Conservation (phyloP, 2,329 filamentous ascomycete genomes). For the Colletotrichum cereale region DNA sequence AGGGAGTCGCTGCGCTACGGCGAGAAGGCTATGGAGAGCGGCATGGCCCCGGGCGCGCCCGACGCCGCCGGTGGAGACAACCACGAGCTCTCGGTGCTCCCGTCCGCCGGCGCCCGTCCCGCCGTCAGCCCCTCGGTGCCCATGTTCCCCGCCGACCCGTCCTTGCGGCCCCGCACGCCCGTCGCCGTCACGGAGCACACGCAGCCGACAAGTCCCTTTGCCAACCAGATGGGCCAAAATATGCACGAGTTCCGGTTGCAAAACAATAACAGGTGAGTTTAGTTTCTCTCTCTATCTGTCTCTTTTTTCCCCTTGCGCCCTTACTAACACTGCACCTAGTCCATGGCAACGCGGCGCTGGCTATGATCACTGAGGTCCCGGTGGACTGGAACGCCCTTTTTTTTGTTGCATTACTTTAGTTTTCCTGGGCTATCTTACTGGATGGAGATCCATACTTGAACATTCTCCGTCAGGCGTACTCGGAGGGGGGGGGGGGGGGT, state of each 20-base stretch:
- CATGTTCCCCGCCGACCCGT: constrained; percentile 31
- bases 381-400: not conserved
- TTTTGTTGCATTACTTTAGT: not conserved
- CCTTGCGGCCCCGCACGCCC: constrained; percentile 20
- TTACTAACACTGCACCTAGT: not conserved
- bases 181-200: constrained; percentile 9
- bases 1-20: constrained; percentile 28
- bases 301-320: rapidly evolving
- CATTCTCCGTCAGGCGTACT: not conserved
- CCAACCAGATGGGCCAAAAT: constrained; percentile 1
- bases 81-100: constrained; percentile 33
- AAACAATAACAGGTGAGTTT: constrained; percentile 34
- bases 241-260: constrained; percentile 31
- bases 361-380: constrained; percentile 25
- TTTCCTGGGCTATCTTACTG: not conserved
- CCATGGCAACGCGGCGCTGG: constrained; percentile 38
- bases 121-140: constrained; percentile 33
- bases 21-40: constrained; percentile 32
- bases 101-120: constrained; percentile 21
- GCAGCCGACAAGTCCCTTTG: constrained; percentile 28
- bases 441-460: not conserved
- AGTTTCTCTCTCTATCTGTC: rapidly evolving
- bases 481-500: not conserved
- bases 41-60: constrained; percentile 8
- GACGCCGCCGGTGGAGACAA: not conserved